phyloP scores from a whole-genome alignment of 2,329 filamentous ascomycete genomes.

The Chaetomium sp. region DNA sequence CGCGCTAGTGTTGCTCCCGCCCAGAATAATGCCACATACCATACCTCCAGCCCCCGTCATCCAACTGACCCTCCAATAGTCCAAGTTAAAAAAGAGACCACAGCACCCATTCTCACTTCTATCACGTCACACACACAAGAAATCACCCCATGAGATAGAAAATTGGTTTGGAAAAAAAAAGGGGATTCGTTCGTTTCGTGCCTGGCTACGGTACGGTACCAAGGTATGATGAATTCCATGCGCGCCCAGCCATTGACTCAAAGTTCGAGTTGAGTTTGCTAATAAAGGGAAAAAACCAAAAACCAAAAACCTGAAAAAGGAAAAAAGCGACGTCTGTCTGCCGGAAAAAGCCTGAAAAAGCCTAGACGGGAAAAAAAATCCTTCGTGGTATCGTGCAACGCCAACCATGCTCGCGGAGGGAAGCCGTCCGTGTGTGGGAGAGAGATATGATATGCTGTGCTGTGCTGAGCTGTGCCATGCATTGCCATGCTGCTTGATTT shows the following conservation, averaged over 20 bases:
- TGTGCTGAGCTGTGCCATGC: constrained; percentile 13
- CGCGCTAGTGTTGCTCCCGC: not conserved
- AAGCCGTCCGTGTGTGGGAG: constrained; percentile 2
- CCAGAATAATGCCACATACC: not conserved
- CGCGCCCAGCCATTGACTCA: not conserved
- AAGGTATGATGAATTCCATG: constrained; percentile 12
- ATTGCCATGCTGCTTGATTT: constrained; percentile 27
- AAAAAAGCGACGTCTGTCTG: not conserved
- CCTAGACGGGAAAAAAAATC: constrained; percentile 10
- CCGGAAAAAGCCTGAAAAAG: constrained; percentile 6
- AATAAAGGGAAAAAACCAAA: not conserved
- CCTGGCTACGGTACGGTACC: constrained; percentile 9
- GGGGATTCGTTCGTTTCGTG: constrained; percentile 9
- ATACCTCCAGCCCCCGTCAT: not conserved
- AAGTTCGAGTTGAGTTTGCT: not conserved
- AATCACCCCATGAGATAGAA: not conserved
- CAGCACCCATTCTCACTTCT: not conserved
- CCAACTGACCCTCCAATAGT: not conserved
- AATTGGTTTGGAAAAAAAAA: not conserved
- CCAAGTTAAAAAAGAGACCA: not conserved
- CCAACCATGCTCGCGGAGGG: constrained; percentile 30
- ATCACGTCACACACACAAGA: not conserved
- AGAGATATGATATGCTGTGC: constrained; percentile 18
- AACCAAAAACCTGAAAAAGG: not conserved
- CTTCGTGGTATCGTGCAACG: constrained; percentile 35